Percentiles rank a stretch among this genome's conserved stretches.
These are phyloP conservation scores for Steccherinum ochraceum DNA, from an alignment of 768 basidiomycete genomes.

Conservation along the genomic window DNA sequence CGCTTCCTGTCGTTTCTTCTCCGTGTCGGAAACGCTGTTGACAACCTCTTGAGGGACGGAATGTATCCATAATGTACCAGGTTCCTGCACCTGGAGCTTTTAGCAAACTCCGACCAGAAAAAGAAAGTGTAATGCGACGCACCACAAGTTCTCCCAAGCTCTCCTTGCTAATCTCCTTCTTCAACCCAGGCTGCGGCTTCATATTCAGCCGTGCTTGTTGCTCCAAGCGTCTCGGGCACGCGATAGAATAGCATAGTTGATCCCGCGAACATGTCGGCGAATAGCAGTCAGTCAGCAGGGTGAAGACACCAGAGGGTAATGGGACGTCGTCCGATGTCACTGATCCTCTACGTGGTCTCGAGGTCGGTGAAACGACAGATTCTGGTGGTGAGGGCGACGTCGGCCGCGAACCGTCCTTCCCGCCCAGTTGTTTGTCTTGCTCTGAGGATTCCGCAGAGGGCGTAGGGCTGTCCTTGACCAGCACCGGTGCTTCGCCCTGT, in stretches of 20 bases:
- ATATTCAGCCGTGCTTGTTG: constrained; percentile 93
- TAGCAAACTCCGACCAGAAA: neutral
- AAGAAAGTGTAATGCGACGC: constrained; percentile 17
- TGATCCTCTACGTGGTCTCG: constrained; percentile 34
- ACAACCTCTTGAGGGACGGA: constrained; percentile 92
- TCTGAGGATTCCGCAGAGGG: constrained; percentile 22
- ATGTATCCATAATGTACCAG: constrained; percentile 91
- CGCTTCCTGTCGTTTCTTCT: constrained; percentile 95
- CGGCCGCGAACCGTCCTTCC: constrained; percentile 18
- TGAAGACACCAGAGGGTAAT: constrained; percentile 92
- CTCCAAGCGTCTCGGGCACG: constrained; percentile 89
- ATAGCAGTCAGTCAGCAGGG: constrained; percentile 94
- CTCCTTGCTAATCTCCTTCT: constrained; percentile 76
- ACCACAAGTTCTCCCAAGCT: constrained; percentile 77
- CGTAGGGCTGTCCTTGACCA: constrained; percentile 22
- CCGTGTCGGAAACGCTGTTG: constrained; percentile 84
- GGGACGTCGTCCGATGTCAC: constrained; percentile 54
- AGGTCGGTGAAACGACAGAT: constrained; percentile 17
- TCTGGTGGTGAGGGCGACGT: constrained; percentile 18
- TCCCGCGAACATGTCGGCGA: constrained; percentile 95
- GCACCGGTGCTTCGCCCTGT: constrained; percentile 15
- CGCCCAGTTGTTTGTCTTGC: constrained; percentile 8
- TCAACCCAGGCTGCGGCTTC: constrained; percentile 87
- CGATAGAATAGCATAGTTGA: constrained; percentile 94
- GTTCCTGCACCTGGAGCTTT: constrained; percentile 43